Evolutionary conservation across 176 grass and related monocot genomes (phyloP).

Genomic region (Triticum timopheevii): DNA sequence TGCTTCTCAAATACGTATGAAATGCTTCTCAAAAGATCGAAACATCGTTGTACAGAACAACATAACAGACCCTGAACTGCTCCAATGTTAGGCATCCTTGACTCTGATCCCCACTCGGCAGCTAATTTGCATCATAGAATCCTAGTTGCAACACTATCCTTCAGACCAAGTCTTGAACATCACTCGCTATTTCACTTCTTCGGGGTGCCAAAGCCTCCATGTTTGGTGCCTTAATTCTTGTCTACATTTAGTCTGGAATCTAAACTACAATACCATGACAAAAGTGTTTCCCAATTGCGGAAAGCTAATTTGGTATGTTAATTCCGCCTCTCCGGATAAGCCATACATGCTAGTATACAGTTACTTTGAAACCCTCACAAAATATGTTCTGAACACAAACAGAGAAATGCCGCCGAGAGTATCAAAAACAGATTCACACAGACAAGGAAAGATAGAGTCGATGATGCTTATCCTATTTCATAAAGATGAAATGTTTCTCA

Average conservation of each 20-base stretch:
- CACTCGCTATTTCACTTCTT: background rate
- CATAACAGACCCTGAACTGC: background rate
- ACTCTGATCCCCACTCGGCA: background rate
- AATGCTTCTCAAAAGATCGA: too few species aligned
- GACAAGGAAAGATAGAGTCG: too few species aligned
- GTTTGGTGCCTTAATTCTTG: background rate
- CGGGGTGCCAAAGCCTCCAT: background rate
- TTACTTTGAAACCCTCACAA: too few species aligned
- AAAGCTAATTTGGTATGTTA: background rate
- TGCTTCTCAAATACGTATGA: background rate
- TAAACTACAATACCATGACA: background rate
- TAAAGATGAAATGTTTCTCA: background rate
- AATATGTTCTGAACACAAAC: too few species aligned
- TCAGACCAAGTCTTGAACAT: background rate
- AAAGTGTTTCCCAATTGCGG: background rate
- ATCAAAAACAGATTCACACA: too few species aligned
- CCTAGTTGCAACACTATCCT: background rate
- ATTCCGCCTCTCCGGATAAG: too few species aligned
- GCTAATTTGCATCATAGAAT: background rate
- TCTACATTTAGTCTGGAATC: background rate
- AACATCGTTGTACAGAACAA: too few species aligned
- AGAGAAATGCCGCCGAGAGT: too few species aligned
- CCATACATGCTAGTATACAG: too few species aligned
- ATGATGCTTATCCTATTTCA: background rate
- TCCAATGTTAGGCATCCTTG: too few species aligned